Evolutionary conservation across 2,329 filamentous ascomycete genomes (phyloP), one percentile per base, ranked within the genome.

Genomic region (Basipetospora chlamydospora): DNA sequence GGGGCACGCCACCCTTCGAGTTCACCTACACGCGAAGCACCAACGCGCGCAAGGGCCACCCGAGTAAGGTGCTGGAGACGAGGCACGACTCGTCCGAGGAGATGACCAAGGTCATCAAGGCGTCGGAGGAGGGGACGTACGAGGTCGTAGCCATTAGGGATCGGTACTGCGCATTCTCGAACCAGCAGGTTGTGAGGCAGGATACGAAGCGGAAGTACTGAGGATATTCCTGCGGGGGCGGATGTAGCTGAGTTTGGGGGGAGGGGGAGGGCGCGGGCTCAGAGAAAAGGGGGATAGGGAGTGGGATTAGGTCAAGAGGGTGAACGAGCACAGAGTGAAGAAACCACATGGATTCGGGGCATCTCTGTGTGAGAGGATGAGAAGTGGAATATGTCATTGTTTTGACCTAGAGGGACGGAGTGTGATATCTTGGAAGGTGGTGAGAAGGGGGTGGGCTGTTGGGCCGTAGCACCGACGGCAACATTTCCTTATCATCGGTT

Each of bases 91-190:
- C 81, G 13, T 88, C 81, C 33, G 73, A 87, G 43, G 84, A 92
- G 49, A 72, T 84, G 54, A 77, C 64, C 49, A 87, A 93, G 67
- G 73, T 75, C 18, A 73, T 96, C 47, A 77, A 77, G 48, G 86
- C 87, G 18, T 86, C 80, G 47, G 83, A 94, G 52, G 90, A 96
- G 65, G 90, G 90, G 34, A 94, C 86, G 46, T 98, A 98, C 53
- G 90, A 98, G 61, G 88, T 98, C 13, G 83, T 96, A 21, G 80
- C 84, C 9, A 94, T 98, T 58, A 92, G 92, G 65, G 90, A 98
- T 58, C 76, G 76, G 50, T 92, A 74, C 61, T 98, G 90, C 55
- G 78, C 84, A 18, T 94, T 93, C 57, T 83, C 83, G 31, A 88
- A 77, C 42, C 70, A 78, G 50, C 70, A 73, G 44, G 58, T 66